phyloP scores from a whole-genome alignment of 2,329 filamentous ascomycete species.

The Colletotrichum sp. region DNA sequence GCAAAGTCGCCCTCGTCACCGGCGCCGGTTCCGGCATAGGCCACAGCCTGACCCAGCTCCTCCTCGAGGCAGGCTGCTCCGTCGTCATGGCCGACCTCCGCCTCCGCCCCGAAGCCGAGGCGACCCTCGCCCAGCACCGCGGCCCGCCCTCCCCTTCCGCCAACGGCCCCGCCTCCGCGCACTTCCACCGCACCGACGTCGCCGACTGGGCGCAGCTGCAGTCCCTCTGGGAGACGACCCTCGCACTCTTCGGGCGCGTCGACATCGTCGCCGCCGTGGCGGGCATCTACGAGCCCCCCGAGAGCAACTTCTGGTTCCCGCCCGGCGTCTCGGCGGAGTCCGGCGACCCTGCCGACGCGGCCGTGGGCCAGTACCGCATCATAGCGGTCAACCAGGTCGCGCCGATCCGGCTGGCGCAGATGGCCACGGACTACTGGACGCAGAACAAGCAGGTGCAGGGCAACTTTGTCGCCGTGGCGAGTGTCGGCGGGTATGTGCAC shows the following conservation, averaged over 20 bases:
- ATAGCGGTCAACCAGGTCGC: slow-evolving; percentile 29
- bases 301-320: slow-evolving; percentile 29
- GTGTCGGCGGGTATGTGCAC: slow-evolving; percentile 31
- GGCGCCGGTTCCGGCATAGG: slow-evolving; percentile 12
- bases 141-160: neutral
- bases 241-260: slow-evolving; percentile 16
- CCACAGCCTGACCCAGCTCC: neutral
- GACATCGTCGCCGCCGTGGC: slow-evolving; percentile 24
- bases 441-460: slow-evolving; percentile 38
- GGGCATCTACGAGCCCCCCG: slow-evolving; percentile 30
- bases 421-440: slow-evolving; percentile 33
- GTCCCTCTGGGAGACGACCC: slow-evolving; percentile 23
- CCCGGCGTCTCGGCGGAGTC: slow-evolving; percentile 26
- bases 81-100: slow-evolving; percentile 24
- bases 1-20: slow-evolving; percentile 21
- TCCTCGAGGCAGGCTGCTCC: neutral
- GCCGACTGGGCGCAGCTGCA: slow-evolving; percentile 29
- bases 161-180: slow-evolving; percentile 29
- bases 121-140: slow-evolving; percentile 15
- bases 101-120: slow-evolving; percentile 27
- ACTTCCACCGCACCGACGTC: slow-evolving; percentile 31
- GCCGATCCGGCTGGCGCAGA: slow-evolving; percentile 30
- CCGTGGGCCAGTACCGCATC: slow-evolving; percentile 26
- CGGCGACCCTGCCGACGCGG: slow-evolving; percentile 23
- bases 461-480: slow-evolving; percentile 30